phyloP scores from a whole-genome alignment of 2,329 filamentous ascomycete genomes.

The Pestalotiopsis sp. region DNA sequence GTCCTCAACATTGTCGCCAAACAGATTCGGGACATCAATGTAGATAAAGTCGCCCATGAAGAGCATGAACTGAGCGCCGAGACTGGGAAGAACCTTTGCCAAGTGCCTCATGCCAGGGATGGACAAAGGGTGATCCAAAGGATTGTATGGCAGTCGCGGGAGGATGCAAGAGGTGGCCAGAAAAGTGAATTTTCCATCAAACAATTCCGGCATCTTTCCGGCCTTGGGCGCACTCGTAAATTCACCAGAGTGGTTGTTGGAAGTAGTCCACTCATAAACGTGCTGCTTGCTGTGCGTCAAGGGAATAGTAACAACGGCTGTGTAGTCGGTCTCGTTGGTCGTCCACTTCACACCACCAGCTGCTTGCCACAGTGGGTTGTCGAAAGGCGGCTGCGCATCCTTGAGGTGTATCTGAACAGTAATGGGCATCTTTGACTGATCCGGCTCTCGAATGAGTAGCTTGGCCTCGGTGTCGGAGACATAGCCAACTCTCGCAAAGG shows the following conservation, averaged over 20 bases:
- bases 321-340: constrained; percentile 81
- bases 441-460: constrained; percentile 83
- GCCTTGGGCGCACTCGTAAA: constrained; percentile 77
- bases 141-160: constrained; percentile 85
- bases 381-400: constrained; percentile 52
- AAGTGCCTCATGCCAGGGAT: constrained; percentile 82
- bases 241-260: constrained; percentile 82
- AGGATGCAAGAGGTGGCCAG: constrained; percentile 93
- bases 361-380: constrained; percentile 66
- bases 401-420: constrained; percentile 67
- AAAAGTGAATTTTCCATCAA: constrained; percentile 80
- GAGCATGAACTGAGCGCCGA: constrained; percentile 80
- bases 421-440: constrained; percentile 75
- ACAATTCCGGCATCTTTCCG: constrained; percentile 63
- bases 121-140: constrained; percentile 78
- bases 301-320: constrained; percentile 68
- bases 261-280: constrained; percentile 81
- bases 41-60: constrained; percentile 90
- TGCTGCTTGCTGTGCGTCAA: constrained; percentile 69
- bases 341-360: constrained; percentile 69
- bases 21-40: constrained; percentile 81
- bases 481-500: constrained; percentile 86
- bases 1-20: constrained; percentile 71
- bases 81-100: constrained; percentile 69
- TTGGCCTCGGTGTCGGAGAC: constrained; percentile 81